Percentiles rank a stretch among this genome's conserved stretches.
These are phyloP conservation scores for Bipolaris gigantea DNA, from an alignment of 2,329 filamentous ascomycete genomes.

Conservation along the genomic window DNA sequence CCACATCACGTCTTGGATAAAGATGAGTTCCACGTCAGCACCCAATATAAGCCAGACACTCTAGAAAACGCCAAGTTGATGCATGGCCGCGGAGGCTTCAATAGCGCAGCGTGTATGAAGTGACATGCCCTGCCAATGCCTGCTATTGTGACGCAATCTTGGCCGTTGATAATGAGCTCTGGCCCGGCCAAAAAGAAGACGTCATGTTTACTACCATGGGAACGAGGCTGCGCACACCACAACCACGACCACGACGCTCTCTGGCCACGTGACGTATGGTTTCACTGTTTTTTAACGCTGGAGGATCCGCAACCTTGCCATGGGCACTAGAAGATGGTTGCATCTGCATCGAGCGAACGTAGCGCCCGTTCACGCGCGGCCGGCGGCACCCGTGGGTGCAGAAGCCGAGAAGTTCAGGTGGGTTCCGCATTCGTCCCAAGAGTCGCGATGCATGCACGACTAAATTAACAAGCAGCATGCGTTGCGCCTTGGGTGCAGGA, in stretches of 20 bases:
- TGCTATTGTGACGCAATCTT: background rate
- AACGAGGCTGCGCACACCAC: background rate
- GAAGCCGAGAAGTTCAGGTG: constrained; percentile 5
- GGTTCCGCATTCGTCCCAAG: constrained; percentile 2
- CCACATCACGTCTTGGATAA: background rate
- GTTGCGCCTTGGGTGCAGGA: constrained; percentile 2
- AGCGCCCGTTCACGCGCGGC: constrained; percentile 8
- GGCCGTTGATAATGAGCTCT: background rate
- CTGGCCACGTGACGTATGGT: constrained; percentile 6
- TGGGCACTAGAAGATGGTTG: background rate
- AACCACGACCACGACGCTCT: too few relatives aligned
- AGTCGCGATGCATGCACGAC: constrained; percentile 4
- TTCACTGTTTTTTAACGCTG: constrained; percentile 1
- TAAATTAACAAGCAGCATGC: constrained; percentile 7
- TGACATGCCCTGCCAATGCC: background rate
- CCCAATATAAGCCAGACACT: background rate
- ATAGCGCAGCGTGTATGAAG: background rate
- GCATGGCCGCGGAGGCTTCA: background rate
- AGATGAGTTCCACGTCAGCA: constrained; percentile 1
- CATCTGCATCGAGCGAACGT: constrained; percentile 1
- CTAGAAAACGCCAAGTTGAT: background rate
- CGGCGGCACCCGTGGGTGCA: constrained; percentile 7
- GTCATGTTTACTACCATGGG: background rate
- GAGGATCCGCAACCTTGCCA: background rate
- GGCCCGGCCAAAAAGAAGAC: background rate